Base-by-base conservation (phyloP, 306 rosid species). In the Cicer bijugum region DNA sequence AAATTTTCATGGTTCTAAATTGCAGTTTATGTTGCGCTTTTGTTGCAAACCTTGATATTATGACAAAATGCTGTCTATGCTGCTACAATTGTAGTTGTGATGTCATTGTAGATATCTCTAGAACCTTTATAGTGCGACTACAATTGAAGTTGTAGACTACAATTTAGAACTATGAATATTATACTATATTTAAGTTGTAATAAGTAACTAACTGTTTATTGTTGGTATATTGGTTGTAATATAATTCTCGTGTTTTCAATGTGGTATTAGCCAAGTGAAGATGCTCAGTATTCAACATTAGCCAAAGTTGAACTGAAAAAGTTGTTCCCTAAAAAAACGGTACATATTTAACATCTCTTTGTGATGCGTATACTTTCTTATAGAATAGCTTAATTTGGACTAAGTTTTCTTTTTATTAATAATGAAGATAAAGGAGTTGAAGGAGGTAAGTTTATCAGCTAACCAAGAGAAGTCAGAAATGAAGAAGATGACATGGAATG, bases 241-340 rank as follows among this genome's bases (percentile, higher is more conserved):
- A n/a, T 9, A 69, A 33, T 68, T 44, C 64, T 69, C 80, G 7
- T 58, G 67, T 44, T 62, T 59, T 72, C 38, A 63, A 62, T 67
- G 33, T 53, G 55, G 38, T 59, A 59, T 14, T 65, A 93, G 98
- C 82, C 74, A 3, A 82, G 56, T 72, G 98, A 93, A 86, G 91
- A 88, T 83, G 78, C 81, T 51, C 79, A 89, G 56, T 83, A 83
- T 62, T 89, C 98, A 61, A 80, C 65, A 23, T 48, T 86, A 66
- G 74, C 89, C 78, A 78, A 88, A 76, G 93, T 91, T 60, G 97
- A 93, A 70, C 65, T 93, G 82, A 93, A 86, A 86, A 91, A 89
- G 81, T 42, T 93, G 82, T 83, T 93, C 71, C 16, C 84, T 6
- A 70, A 71, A 14, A 93, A 89, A 84, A 81, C 11, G 79, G 98